Evolutionary conservation across 768 basidiomycete species (phyloP).

Genomic region (Piloderma croceum): DNA sequence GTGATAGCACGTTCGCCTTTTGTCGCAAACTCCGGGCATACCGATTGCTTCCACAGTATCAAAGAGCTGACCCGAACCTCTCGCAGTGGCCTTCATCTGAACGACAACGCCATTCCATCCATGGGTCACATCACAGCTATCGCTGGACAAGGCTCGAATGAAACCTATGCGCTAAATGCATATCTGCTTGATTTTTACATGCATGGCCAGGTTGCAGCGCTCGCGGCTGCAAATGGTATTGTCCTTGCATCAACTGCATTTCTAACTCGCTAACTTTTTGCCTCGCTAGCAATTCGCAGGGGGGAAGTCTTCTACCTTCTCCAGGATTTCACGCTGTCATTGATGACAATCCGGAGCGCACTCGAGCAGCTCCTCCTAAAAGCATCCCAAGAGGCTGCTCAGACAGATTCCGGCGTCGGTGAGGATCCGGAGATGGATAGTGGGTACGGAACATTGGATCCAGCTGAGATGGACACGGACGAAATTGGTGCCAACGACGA

Average conservation of each 20-base stretch:
- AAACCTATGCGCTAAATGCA: conserved; percentile 45
- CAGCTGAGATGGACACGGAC: conserved; percentile 21
- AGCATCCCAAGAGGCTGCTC: conserved; percentile 12
- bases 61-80: conserved; percentile 47
- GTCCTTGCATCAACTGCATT: too few relatives aligned
- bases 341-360: conserved; percentile 44
- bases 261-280: too few relatives aligned
- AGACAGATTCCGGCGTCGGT: conserved; percentile 12
- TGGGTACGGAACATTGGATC: conserved; percentile 27
- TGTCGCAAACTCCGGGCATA: conserved; percentile 64
- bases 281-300: too few relatives aligned
- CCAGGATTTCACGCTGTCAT: conserved; percentile 49
- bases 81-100: conserved; percentile 49
- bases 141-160: conserved; percentile 15
- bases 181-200: conserved; percentile 65
- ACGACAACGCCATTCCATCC: conserved; percentile 57
- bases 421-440: conserved; percentile 28
- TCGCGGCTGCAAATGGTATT: conserved; percentile 49
- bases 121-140: conserved; percentile 31
- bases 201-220: conserved; percentile 51
- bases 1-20: conserved; percentile 52
- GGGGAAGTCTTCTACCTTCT: conserved; percentile 64
- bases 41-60: conserved; percentile 46
- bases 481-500: conserved; percentile 17
- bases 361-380: conserved; percentile 42